Evolutionary conservation across 768 basidiomycete species (phyloP), one percentile per base, ranked within the genome.

Genomic region (Lentinula detonsa): DNA sequence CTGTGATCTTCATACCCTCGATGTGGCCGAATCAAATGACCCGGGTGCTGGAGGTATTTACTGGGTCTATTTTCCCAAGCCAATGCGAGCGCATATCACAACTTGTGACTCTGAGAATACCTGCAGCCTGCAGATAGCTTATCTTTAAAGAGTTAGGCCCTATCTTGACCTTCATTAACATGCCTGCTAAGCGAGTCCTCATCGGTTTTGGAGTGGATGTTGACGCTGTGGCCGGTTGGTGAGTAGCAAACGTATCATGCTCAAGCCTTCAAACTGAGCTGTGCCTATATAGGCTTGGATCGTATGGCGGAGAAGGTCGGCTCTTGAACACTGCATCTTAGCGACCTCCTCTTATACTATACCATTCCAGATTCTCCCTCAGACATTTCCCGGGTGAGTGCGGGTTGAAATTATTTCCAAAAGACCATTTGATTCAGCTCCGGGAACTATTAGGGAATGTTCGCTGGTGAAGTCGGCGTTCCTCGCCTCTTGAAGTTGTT

Each of bases 221-320:
- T 2, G 89, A 92, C 60, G 87, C 88, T 2, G 88, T 90, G 3
- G 82, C 87, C 16, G 89, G 88, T 65, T 91, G 89, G 40, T 57
- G 67, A 48, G 42, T 48, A 33, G 28, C 33, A 33, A 23, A 34
- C 13, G 3, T 21, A 42, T 13, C 50, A 10, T 58, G 13, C 28
- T 48, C 52, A 59, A 46, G 52, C 35, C 5, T 34, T 51, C 40
- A 61, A 34, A 49, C 35, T 37, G 21, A 43, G 16, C 28, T 18
- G 50, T 49, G 16, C n/a, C 13, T 16, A 31, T 15, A 3, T 49
- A 87, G 85, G 85, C 76, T 87, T 15, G 87, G 88, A 5, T 86
- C 86, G 0, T 89, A 90, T 67, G 88, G 88, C 3, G 88, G 87
- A n/a, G 84, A 89, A 60, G 57, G 57, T 50, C 5, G 9, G 46